Conservation (phyloP, 345 rosid species). For the Jatropha curcas region DNA sequence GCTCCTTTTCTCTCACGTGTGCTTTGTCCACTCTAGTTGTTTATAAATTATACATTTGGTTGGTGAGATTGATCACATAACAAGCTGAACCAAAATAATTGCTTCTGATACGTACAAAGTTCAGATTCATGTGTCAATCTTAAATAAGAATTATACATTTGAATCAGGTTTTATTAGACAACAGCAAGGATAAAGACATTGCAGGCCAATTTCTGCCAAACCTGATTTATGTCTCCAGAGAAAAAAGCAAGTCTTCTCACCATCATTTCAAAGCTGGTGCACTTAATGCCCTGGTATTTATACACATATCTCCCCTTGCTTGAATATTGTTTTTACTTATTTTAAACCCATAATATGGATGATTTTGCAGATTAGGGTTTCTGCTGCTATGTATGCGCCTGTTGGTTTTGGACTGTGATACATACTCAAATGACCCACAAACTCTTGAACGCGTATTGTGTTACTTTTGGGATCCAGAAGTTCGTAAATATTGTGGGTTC, state of each 20-base stretch:
- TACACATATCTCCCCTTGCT: too few relatives aligned
- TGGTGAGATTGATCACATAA: too few relatives aligned
- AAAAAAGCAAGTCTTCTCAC: constrained; percentile 47
- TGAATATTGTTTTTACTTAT: too few relatives aligned
- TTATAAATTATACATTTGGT: too few relatives aligned
- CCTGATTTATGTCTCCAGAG: constrained; percentile 63
- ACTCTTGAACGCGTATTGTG: constrained; percentile 53
- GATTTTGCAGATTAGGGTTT: constrained; percentile 64
- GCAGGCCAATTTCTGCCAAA: constrained; percentile 48
- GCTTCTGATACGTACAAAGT: too few relatives aligned
- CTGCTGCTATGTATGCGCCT: constrained; percentile 70
- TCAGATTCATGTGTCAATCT: too few relatives aligned
- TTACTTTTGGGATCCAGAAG: constrained; percentile 45
- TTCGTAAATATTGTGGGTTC: constrained; percentile 29
- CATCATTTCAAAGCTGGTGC: constrained; percentile 90
- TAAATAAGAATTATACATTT: too few relatives aligned
- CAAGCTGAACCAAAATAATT: too few relatives aligned
- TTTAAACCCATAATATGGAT: background rate
- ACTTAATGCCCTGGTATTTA: constrained; percentile 61
- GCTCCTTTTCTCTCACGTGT: too few relatives aligned
- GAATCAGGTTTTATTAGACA: constrained; percentile 51
- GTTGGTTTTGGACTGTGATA: constrained; percentile 80
- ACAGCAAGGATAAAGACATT: constrained; percentile 39
- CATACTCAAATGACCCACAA: constrained; percentile 66
- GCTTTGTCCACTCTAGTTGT: too few relatives aligned